Base-by-base conservation (phyloP, 768 basidiomycete species). In the Sporobolomyces roseus region DNA sequence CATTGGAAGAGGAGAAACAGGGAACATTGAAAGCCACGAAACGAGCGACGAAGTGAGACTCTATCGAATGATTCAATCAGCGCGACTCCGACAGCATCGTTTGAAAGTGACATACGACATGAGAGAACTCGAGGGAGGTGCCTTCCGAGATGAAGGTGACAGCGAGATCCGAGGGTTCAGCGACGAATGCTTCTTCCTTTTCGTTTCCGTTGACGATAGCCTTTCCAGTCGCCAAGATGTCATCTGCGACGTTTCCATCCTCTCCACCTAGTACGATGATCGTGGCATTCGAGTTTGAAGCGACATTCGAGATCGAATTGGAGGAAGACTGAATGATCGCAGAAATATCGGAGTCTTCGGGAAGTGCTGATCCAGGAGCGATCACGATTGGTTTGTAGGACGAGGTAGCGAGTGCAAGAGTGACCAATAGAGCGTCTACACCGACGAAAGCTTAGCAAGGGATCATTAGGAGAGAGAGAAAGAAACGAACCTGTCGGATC, bases 361-460 rank as follows among this genome's bases (percentile, higher is more conserved):
- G 61, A 41, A 61, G 9, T 13, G 27, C 23, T 23, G 46, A 43
- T 49, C 68, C 68, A 2, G 72, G 68, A 1, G 61, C 33, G 53
- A 73, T 16, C 25, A 73, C 59, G 49, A 70, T n/a, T 1, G 72
- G 72, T 43, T 35, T 52, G 52, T 36, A 36, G 5, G 56, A 27
- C 56, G 61, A 64, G 0, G 65, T 62, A 6, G 62, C 61, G 46
- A 73, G 72, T 0, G 72, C 72, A 35, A 69, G 64, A 8, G 61
- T 69, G 64, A 69, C 65, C 25, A 73, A 61, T n/a, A 73, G 54
- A 6, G 72, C 56, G n/a, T 73, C 72, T 73, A 61, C 13, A 13
- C 29, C 0, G 14, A 23, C 12, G 7, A 23, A 19, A 2, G 30
- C 9, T 45, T 29, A 43, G 56, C 14, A 35, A 12, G 32, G 29